A percentile compares a stretch with the other conserved stretches of the same genome.
Evolutionary conservation across 768 basidiomycete species (phyloP).

Genomic region (Xerocomellus intermedius): DNA sequence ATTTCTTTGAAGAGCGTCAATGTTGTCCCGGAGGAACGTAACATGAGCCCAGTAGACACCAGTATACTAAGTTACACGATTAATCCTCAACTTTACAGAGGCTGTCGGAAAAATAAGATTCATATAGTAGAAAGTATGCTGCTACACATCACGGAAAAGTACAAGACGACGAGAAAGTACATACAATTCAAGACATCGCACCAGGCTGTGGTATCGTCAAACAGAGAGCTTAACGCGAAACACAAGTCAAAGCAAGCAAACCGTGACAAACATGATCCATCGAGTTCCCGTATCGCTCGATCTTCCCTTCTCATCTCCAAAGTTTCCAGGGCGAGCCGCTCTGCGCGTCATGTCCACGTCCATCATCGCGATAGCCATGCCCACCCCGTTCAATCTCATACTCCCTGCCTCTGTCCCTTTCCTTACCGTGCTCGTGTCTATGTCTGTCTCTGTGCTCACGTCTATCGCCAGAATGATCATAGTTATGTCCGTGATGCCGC

Average conservation of each 20-base stretch:
- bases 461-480: constrained; percentile 9
- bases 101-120: neutral
- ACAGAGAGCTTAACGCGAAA: neutral
- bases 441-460: constrained; percentile 14
- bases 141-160: neutral
- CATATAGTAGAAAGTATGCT: neutral
- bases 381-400: neutral
- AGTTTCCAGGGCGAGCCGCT: constrained; percentile 8
- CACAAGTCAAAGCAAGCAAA: neutral
- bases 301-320: constrained; percentile 10
- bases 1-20: neutral
- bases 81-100: neutral
- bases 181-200: neutral
- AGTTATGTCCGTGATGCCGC: constrained; percentile 15
- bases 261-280: neutral
- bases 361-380: constrained; percentile 4
- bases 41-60: neutral
- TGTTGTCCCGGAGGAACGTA: neutral
- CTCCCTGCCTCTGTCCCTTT: constrained; percentile 5
- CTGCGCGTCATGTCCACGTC: constrained; percentile 3
- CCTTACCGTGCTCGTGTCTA: constrained; percentile 11
- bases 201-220: constrained; percentile 6
- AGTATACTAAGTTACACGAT: neutral
- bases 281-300: neutral
- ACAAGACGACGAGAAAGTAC: neutral